Evolutionary conservation across 2,329 filamentous ascomycete genomes (phyloP), one percentile per base, ranked within the genome.

Genomic region (Chrysosporium keratinophilum): DNA sequence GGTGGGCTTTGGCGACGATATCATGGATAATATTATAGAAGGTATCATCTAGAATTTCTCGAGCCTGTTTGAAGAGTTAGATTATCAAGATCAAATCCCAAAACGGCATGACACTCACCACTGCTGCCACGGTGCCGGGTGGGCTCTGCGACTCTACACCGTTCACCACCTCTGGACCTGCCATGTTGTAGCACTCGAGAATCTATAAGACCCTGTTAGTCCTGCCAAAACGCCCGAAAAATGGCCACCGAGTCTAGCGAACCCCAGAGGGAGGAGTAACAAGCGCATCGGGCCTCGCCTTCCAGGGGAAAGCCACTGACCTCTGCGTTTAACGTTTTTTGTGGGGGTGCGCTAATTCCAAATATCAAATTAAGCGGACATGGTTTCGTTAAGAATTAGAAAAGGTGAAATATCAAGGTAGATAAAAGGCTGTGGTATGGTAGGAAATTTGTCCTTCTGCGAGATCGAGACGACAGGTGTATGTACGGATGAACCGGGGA

Each of bases 11-110:
- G 31, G 80, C 70, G 52, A 80, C 76, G 20, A 80, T 74, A 60
- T 79, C 76, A 65, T 81, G 77, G 59, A 83, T 76, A 60, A 82
- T 78, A 61, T 78, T 81, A 61, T 78, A 74, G 42, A 83, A 71
- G 19, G 74, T 74, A 56, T 80, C 77, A 56, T 82, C 77, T 60
- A 83, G 67, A 52, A 83, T 75, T 37, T 71, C 69, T 52, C 69
- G 67, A 37, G 71, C 69, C 69, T 71, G 55, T 23, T 17, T 35
- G 20, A 39, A 28, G 28, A 15, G 51, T 66, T 53, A 62, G 59
- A 50, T 50, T 15, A 50, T 51, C 17, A 15, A n/a, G 44, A n/a
- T 23, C 11, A 12, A 39, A 23, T 33, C 15, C 23, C 1, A 54
- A 44, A 56, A 48, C 23, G 23, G 37, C 31, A 14, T 12, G 40